A percentile compares a stretch with the other conserved stretches of the same genome.
phyloP scores from a whole-genome alignment of 2,329 filamentous ascomycete species.

The Aspergillus calidoustus region DNA sequence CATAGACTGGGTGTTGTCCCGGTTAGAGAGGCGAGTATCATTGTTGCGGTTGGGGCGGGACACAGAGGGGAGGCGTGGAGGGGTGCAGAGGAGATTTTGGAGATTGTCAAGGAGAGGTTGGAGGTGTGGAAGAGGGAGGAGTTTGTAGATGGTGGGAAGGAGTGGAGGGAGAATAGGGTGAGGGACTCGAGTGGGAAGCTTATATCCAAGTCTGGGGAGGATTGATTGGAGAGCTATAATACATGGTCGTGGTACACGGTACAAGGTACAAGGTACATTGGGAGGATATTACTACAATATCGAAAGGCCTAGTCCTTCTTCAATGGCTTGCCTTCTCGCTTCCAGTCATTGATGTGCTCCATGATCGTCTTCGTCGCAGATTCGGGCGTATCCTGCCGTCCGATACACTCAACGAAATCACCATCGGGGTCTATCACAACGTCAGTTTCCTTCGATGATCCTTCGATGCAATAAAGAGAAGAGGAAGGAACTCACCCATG shows the following conservation, averaged over 20 bases:
- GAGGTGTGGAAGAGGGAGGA: slow-evolving; percentile 96
- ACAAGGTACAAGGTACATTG: slow-evolving; percentile 12
- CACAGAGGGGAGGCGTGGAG: slow-evolving; percentile 86
- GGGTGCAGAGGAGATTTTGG: slow-evolving; percentile 86
- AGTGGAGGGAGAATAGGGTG: slow-evolving; percentile 89
- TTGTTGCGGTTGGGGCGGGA: slow-evolving; percentile 82
- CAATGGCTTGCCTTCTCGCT: slow-evolving; percentile 56
- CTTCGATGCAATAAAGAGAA: background rate
- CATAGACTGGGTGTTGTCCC: slow-evolving; percentile 86
- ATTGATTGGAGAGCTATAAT: slow-evolving; percentile 12
- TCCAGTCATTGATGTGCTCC: slow-evolving; percentile 83
- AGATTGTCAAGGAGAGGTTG: slow-evolving; percentile 81
- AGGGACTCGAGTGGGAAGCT: slow-evolving; percentile 57
- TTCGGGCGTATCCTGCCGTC: slow-evolving; percentile 89
- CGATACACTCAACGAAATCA: slow-evolving; percentile 96
- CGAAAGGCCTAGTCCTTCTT: slow-evolving; percentile 43
- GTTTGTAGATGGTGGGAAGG: slow-evolving; percentile 71
- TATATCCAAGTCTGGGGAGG: background rate
- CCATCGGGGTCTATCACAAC: slow-evolving; percentile 76
- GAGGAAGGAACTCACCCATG: slow-evolving; percentile 67
- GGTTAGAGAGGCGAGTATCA: slow-evolving; percentile 89
- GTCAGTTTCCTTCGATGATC: background rate
- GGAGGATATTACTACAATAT: slow-evolving; percentile 35
- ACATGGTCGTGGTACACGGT: slow-evolving; percentile 1
- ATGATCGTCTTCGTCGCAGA: slow-evolving; percentile 82